Conservation (phyloP, 805 yeast genomes). For the Kazachstania africana region DNA sequence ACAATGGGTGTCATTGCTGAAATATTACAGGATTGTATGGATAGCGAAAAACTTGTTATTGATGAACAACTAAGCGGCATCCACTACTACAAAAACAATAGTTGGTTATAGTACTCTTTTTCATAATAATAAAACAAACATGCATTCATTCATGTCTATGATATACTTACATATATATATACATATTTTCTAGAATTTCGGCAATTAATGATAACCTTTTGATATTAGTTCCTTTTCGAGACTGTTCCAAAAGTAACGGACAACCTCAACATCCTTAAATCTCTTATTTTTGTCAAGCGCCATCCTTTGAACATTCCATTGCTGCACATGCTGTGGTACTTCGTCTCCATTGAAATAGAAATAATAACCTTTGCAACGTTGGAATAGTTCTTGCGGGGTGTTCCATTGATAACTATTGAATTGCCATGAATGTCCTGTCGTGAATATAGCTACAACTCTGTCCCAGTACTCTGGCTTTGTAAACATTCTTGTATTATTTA, state of each 20-base stretch:
- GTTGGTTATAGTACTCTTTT: constrained; percentile 8
- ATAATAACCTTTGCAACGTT: constrained; percentile 72
- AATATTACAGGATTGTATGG: constrained; percentile 49
- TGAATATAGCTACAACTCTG: constrained; percentile 87
- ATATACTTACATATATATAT: too few species aligned
- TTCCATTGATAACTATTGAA: constrained; percentile 77
- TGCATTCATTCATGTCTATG: too few species aligned
- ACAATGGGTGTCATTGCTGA: constrained; percentile 54
- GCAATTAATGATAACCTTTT: constrained; percentile 44
- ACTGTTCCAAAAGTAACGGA: constrained; percentile 74
- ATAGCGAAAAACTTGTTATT: constrained; percentile 43
- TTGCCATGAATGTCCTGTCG: constrained; percentile 98
- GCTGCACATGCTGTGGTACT: constrained; percentile 59
- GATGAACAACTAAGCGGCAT: constrained; percentile 63
- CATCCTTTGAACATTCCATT: constrained; percentile 82
- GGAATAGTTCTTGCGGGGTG: constrained; percentile 71
- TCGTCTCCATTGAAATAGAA: constrained; percentile 68
- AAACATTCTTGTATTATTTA: constrained; percentile 76
- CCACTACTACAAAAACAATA: constrained; percentile 44
- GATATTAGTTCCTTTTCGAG: constrained; percentile 62
- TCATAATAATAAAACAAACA: too few species aligned
- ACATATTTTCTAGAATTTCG: too few species aligned
- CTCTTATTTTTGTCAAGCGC: constrained; percentile 71
- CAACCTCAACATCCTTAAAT: constrained; percentile 80
- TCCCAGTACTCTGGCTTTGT: constrained; percentile 97